A percentile compares a stretch with the other conserved stretches of the same genome.
Conservation (phyloP, 1,284 basidiomycete species). For the Microbotryomycetes sp. region DNA sequence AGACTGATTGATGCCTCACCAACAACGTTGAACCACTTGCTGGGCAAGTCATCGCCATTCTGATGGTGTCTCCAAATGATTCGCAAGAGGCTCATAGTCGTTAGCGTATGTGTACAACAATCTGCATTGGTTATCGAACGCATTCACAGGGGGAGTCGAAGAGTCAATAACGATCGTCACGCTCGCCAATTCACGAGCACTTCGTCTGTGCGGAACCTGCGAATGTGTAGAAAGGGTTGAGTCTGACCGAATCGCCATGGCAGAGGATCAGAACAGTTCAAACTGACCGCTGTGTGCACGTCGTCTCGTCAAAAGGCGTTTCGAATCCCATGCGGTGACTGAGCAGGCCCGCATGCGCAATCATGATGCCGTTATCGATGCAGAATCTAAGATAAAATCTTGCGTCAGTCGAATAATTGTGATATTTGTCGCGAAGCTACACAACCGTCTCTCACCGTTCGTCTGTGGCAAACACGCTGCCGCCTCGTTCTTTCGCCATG, state of each 20-base stretch:
- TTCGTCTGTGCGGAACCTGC: slow-evolving; percentile 82
- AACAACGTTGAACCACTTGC: slow-evolving; percentile 41
- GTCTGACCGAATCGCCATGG: neutral
- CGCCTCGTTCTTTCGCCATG: slow-evolving; percentile 86
- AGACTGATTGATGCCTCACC: slow-evolving; percentile 45
- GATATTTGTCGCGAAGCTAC: neutral
- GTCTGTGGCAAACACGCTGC: slow-evolving; percentile 90
- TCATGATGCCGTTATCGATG: slow-evolving; percentile 99
- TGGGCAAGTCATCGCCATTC: slow-evolving; percentile 44
- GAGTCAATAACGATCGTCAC: no score
- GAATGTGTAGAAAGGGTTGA: slow-evolving; percentile 1
- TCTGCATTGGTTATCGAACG: no score
- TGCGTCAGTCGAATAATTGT: no score
- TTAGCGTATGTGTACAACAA: no score
- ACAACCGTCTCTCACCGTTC: slow-evolving; percentile 61
- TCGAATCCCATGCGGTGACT: slow-evolving; percentile 84
- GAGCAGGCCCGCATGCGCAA: slow-evolving; percentile 88
- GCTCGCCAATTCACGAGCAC: slow-evolving; percentile 72
- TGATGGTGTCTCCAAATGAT: no score
- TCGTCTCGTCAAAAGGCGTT: slow-evolving; percentile 70
- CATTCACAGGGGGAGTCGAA: no score
- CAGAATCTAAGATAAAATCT: slow-evolving; percentile 62
- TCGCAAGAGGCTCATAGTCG: no score
- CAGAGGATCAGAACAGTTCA: neutral
- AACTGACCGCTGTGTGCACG: slow-evolving; percentile 65